Evolutionary conservation across 1,284 basidiomycete species (phyloP).

Genomic region (Leccinum subfulvum): DNA sequence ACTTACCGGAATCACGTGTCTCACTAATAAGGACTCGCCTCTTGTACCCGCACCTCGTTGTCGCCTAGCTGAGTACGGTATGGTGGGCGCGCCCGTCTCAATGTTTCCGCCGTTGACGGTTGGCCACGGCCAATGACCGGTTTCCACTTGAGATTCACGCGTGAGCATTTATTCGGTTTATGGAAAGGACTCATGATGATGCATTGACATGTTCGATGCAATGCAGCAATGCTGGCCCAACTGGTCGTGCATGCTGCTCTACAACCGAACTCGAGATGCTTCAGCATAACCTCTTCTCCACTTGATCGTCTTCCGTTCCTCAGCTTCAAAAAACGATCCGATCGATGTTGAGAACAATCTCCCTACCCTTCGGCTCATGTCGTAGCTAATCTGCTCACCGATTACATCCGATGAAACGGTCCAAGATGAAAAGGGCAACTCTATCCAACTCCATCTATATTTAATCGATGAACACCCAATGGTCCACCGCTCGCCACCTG

Average conservation of each 20-base stretch:
- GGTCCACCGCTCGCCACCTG: not conserved
- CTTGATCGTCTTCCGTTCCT: not conserved
- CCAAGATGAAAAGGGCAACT: not conserved
- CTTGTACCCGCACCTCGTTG: too few species aligned
- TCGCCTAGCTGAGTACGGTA: too few species aligned
- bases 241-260: not conserved
- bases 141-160: conserved; percentile 26
- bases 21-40: too few species aligned
- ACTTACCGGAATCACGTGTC: too few species aligned
- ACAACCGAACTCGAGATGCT: not conserved
- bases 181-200: not conserved
- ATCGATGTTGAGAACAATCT: not conserved
- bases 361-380: not conserved
- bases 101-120: not conserved
- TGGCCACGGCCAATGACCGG: conserved; percentile 15
- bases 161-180: not conserved
- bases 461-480: not conserved
- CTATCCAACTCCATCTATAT: not conserved
- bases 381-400: not conserved
- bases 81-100: not conserved
- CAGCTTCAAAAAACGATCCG: not conserved
- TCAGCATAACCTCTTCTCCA: not conserved
- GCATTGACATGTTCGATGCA: not conserved
- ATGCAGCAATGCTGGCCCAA: too few species aligned
- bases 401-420: not conserved